Conservation (phyloP, 306 rosid genomes). For the Cicer pinnatifidum region DNA sequence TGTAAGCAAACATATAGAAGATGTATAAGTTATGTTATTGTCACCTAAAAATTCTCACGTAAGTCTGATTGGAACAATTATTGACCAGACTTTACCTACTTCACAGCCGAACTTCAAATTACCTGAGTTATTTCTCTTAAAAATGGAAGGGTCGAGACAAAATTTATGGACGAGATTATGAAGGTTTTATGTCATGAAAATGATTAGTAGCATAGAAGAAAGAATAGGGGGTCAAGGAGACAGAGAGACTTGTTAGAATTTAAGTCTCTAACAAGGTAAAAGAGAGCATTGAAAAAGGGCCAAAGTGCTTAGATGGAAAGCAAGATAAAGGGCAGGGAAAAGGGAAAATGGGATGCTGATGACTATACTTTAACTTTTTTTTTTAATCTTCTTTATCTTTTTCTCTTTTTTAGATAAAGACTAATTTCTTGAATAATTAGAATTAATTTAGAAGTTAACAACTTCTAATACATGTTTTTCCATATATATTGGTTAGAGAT, state of each 20-base stretch:
- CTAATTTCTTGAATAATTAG: no score
- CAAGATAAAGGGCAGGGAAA: slow-evolving; percentile 40
- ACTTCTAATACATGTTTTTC: no score
- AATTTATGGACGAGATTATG: slow-evolving; percentile 3
- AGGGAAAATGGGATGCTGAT: slow-evolving; percentile 48
- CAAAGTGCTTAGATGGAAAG: slow-evolving; percentile 54
- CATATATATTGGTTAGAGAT: no score
- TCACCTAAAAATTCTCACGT: slow-evolving; percentile 28
- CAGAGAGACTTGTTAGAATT: slow-evolving; percentile 38
- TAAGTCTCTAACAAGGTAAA: slow-evolving; percentile 44
- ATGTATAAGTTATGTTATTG: slow-evolving; percentile 30
- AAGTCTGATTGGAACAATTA: no score
- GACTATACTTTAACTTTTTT: slow-evolving; percentile 46
- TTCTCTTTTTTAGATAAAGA: background rate
- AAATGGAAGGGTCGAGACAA: no score
- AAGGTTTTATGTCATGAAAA: slow-evolving; percentile 17
- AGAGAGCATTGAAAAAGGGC: slow-evolving; percentile 51
- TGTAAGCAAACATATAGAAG: slow-evolving; percentile 18
- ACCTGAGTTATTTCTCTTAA: no score
- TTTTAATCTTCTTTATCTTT: slow-evolving; percentile 38
- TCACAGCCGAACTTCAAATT: no score
- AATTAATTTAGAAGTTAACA: no score
- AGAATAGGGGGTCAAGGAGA: slow-evolving; percentile 36
- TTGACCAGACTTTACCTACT: no score
- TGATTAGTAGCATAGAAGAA: slow-evolving; percentile 38